These are phyloP conservation scores for Tuber borchii DNA, from an alignment of 495 filamentous ascomycete genomes.

Conservation along the genomic window DNA sequence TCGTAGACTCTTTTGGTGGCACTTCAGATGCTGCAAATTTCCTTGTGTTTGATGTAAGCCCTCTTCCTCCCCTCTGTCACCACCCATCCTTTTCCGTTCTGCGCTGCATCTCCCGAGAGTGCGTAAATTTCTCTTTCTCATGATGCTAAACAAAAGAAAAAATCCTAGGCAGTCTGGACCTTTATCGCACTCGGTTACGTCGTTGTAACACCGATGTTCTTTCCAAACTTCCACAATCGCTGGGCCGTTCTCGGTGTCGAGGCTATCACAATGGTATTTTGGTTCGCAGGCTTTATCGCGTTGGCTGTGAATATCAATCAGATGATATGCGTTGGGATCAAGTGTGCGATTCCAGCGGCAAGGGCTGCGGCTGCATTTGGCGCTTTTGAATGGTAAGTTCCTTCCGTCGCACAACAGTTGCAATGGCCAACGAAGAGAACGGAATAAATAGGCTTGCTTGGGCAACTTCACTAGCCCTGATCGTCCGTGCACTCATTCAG, in stretches of 20 bases:
- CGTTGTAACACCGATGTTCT: conserved; percentile 40
- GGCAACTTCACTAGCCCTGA: conserved; percentile 33
- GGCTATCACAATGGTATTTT: conserved; percentile 41
- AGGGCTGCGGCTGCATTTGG: conserved; percentile 38
- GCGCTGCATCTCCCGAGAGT: conserved; percentile 3
- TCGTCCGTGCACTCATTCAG: conserved; percentile 37
- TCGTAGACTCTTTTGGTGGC: conserved; percentile 22
- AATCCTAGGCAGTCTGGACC: conserved; percentile 37
- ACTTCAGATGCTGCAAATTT: conserved; percentile 29
- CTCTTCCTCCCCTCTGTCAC: not conserved
- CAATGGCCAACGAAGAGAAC: not conserved
- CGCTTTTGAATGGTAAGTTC: conserved; percentile 36
- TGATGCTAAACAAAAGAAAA: conserved; percentile 15
- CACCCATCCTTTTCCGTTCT: conserved; percentile 13
- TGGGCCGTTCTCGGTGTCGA: conserved; percentile 41
- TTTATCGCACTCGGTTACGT: conserved; percentile 39
- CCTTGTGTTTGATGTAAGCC: conserved; percentile 37
- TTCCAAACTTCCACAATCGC: conserved; percentile 38
- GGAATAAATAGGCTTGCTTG: conserved; percentile 31
- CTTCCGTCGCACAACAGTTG: not conserved
- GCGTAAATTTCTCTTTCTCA: conserved; percentile 9
- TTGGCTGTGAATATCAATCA: conserved; percentile 28
- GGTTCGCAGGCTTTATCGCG: conserved; percentile 41
- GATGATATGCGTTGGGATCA: not conserved
- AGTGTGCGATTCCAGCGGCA: conserved; percentile 26